Percentiles rank a stretch among this genome's conserved stretches.
Evolutionary conservation across 2,329 filamentous ascomycete genomes (phyloP).

Genomic region (Trichoderma oligosporum): DNA sequence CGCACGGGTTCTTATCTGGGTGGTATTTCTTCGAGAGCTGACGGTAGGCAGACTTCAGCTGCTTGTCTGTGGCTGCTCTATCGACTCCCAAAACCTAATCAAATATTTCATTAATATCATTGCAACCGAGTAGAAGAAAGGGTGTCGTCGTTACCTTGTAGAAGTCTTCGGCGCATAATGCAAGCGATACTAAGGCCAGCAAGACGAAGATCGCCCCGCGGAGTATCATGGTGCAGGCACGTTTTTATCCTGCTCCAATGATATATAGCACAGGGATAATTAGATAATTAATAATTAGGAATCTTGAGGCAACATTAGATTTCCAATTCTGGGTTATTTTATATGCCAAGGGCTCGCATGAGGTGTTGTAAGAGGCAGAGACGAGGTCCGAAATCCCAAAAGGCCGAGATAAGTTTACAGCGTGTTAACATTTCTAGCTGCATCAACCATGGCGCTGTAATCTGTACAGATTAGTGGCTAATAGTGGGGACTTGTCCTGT

Average conservation of each 20-base stretch:
- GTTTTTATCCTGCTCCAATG: constrained; percentile 19
- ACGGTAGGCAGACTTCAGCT: constrained; percentile 92
- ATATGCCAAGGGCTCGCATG: constrained; percentile 5
- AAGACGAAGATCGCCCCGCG: constrained; percentile 49
- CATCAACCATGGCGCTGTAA: constrained; percentile 1
- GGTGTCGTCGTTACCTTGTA: constrained; percentile 60
- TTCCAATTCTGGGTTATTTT: constrained; percentile 4
- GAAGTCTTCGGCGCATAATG: constrained; percentile 64
- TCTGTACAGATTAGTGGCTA: neutral
- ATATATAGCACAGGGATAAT: neutral
- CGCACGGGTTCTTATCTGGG: constrained; percentile 95
- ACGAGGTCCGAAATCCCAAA: neutral
- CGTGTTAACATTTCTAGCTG: constrained; percentile 35
- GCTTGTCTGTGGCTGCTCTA: constrained; percentile 73
- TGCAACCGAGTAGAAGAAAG: neutral
- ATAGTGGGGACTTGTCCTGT: constrained; percentile 22
- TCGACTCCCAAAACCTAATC: constrained; percentile 71
- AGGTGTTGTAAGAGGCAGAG: constrained; percentile 17
- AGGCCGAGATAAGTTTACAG: constrained; percentile 29
- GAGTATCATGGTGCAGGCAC: constrained; percentile 47
- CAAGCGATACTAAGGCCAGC: constrained; percentile 52
- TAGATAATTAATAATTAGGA: neutral
- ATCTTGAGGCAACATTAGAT: neutral
- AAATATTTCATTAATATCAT: constrained; percentile 1
- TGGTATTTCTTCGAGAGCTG: constrained; percentile 92